Percentiles rank a stretch among this genome's conserved stretches.
These are phyloP conservation scores for Microthlaspi erraticum DNA, from an alignment of 345 rosid genomes.

Conservation along the genomic window DNA sequence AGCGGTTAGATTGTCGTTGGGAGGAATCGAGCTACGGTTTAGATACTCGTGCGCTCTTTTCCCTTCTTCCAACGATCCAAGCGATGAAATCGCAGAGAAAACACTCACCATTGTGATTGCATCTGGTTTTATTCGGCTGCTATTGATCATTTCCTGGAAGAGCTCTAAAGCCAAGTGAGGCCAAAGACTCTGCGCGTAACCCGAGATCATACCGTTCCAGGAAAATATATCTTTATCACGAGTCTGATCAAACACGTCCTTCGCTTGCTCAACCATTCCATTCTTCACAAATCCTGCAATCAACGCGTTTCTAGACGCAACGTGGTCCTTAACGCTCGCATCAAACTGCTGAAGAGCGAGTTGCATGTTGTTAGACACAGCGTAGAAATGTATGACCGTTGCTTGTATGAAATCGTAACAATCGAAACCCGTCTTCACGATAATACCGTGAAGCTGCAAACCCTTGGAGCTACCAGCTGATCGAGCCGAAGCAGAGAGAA, in stretches of 20 bases:
- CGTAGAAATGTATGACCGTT: conserved; percentile 68
- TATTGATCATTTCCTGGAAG: conserved; percentile 60
- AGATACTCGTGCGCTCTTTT: conserved; percentile 63
- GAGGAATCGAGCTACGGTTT: conserved; percentile 48
- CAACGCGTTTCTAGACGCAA: conserved; percentile 71
- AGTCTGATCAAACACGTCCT: conserved; percentile 61
- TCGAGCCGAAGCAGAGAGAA: conserved; percentile 75
- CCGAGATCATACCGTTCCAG: conserved; percentile 83
- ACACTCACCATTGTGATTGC: conserved; percentile 85
- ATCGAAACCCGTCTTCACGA: conserved; percentile 68
- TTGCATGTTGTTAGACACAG: conserved; percentile 54
- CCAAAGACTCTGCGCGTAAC: conserved; percentile 61
- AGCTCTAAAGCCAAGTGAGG: conserved; percentile 62
- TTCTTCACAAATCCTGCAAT: conserved; percentile 68
- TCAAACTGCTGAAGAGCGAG: conserved; percentile 71
- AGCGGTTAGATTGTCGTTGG: conserved; percentile 71
- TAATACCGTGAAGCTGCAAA: conserved; percentile 60
- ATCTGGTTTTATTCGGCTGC: conserved; percentile 59
- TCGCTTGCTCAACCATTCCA: conserved; percentile 64
- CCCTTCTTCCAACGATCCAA: conserved; percentile 70
- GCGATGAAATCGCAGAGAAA: conserved; percentile 67
- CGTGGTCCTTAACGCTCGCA: conserved; percentile 53
- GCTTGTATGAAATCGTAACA: conserved; percentile 70
- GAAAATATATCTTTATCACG: conserved; percentile 75
- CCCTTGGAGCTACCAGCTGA: conserved; percentile 50